Percentiles rank a stretch among this genome's conserved stretches.
Conservation (phyloP, 257 asterid genomes). For the Plectranthus barbatus region DNA sequence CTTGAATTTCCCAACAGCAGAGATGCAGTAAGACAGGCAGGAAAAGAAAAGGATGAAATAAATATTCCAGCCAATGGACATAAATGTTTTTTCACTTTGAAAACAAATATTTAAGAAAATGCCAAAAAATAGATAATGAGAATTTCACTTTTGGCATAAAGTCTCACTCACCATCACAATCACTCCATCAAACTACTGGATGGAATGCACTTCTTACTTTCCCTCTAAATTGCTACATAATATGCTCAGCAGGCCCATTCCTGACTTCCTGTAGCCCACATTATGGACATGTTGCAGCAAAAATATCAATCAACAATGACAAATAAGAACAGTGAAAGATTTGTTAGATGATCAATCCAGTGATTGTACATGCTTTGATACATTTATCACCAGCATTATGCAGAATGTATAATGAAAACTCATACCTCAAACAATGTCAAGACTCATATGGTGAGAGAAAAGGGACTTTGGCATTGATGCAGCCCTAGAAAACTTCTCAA, state of each 20-base stretch:
- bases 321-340: neutral
- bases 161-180: neutral
- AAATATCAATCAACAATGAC: neutral
- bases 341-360: neutral
- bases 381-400: neutral
- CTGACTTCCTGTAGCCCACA: too few species aligned
- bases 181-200: too few species aligned
- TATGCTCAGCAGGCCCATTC: too few species aligned
- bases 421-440: neutral
- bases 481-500: neutral
- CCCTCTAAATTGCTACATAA: neutral
- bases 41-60: neutral
- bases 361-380: neutral
- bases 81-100: neutral
- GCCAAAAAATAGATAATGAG: neutral
- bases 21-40: neutral
- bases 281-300: neutral
- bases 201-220: neutral
- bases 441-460: neutral
- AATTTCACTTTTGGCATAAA: neutral
- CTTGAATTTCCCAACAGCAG: neutral
- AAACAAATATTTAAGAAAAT: neutral
- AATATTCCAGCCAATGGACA: conserved; percentile 5
- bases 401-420: neutral
- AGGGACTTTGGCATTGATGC: neutral